Evolutionary conservation across 2,329 filamentous ascomycete genomes (phyloP).

Genomic region (Aspergillus sp.): DNA sequence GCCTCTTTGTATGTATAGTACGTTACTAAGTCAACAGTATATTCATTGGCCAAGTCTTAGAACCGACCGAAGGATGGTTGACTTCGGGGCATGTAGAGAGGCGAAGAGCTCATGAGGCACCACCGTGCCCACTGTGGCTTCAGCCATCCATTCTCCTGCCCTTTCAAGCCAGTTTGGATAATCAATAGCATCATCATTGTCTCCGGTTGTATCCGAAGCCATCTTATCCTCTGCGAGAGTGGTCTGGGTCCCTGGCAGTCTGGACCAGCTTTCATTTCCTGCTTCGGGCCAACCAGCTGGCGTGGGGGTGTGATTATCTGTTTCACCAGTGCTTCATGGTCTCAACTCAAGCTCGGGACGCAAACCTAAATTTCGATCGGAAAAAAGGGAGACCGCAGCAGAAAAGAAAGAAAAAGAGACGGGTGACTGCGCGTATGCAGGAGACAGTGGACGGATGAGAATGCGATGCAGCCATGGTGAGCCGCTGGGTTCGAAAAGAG

Average conservation of each 20-base stretch:
- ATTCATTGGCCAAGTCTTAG: slow-evolving; percentile 4
- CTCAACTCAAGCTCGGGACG: slow-evolving; percentile 17
- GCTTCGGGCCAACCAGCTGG: slow-evolving; percentile 11
- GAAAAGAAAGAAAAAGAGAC: background rate
- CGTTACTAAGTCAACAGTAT: background rate
- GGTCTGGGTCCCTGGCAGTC: slow-evolving; percentile 16
- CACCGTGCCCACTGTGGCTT: background rate
- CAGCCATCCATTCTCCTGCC: slow-evolving; percentile 1
- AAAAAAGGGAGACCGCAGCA: slow-evolving; percentile 2
- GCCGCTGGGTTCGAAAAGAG: background rate
- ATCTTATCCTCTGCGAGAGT: slow-evolving; percentile 5
- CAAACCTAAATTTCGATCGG: slow-evolving; percentile 16
- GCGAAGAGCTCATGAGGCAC: background rate
- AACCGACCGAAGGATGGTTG: background rate
- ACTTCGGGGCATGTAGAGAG: background rate
- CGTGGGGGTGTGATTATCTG: slow-evolving; percentile 20
- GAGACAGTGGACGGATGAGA: background rate
- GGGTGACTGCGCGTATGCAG: background rate
- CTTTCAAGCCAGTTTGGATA: slow-evolving; percentile 3
- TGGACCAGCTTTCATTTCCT: slow-evolving; percentile 18
- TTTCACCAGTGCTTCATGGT: slow-evolving; percentile 31
- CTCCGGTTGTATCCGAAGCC: slow-evolving; percentile 16
- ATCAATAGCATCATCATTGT: slow-evolving; percentile 1
- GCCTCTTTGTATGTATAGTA: slow-evolving; percentile 6
- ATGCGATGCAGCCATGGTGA: background rate